Evolutionary conservation across 2,329 filamentous ascomycete genomes (phyloP), one percentile per base, ranked within the genome.

Genomic region (Immersiporthe knoxdaviesiana): DNA sequence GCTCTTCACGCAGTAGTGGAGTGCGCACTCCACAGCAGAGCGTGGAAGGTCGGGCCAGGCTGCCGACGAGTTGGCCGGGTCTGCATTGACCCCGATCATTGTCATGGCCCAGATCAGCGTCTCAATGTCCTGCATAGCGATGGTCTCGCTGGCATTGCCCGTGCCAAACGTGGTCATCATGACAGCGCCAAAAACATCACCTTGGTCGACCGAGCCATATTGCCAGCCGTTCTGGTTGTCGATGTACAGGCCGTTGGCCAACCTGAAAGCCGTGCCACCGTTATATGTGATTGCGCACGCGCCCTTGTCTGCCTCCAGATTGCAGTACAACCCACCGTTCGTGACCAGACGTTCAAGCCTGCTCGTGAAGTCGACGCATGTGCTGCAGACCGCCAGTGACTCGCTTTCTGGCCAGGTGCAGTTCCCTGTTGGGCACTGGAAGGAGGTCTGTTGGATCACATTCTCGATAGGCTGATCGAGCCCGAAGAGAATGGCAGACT

Each of bases 91-190:
- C 12, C 47, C 32, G 3, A 68, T 63, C 50, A 68, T 68, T 2
- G 35, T 56, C 66, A 60, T 68, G 2, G 47, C 24, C 66, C 66
- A 68, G 32, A 69, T 69, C 37, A 69, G 58, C 1, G 54, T 66
- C 4, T 69, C 37, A 6, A 58, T 6, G n/a, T 66, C 63, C 56
- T 66, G 63, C 63, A 66, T 60, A 21, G 37, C 44, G 37, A 69
- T 30, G 5, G 67, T 69, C 56, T 62, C n/a, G 67, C 56, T 69
- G 21, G 67, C 41, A 21, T 47, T 66, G n/a, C 56, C 35, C 4
- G 67, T 63, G 3, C 67, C 67, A 24, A 64, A 12, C n/a, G 67
- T 60, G 4, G 60, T 66, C 67, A 69, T 69, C 58, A 66, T 67
- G 0, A 69, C 39, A 7, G 52, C 60, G 24, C 58, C 60, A 35